phyloP scores from a whole-genome alignment of 2,329 filamentous ascomycete genomes.

The Cadophora sp. region DNA sequence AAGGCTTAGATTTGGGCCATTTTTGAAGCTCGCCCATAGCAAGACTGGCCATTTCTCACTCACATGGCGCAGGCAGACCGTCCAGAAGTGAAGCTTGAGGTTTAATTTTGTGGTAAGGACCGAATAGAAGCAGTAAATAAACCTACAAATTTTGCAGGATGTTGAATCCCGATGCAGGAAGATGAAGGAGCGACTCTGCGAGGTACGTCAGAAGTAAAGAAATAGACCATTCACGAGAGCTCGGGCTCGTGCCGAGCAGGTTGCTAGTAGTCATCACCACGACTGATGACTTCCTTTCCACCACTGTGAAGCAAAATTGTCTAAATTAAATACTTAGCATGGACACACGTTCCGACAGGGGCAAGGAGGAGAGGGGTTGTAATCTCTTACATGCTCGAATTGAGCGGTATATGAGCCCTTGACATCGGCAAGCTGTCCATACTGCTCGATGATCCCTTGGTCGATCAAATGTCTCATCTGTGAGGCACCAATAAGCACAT shows the following conservation, averaged over 20 bases:
- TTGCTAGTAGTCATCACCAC: slow-evolving; percentile 57
- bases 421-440: slow-evolving; percentile 62
- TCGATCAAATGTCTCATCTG: slow-evolving; percentile 63
- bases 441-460: slow-evolving; percentile 62
- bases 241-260: background rate
- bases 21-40: too few relatives aligned
- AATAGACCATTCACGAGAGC: background rate
- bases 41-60: too few relatives aligned
- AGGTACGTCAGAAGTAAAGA: background rate
- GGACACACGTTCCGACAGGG: background rate
- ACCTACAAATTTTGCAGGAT: background rate
- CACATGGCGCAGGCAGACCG: too few relatives aligned
- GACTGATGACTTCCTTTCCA: slow-evolving; percentile 59
- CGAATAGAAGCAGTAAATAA: background rate
- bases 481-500: background rate
- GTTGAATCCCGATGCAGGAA: background rate
- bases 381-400: slow-evolving; percentile 60
- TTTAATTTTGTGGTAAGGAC: background rate
- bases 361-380: too few relatives aligned
- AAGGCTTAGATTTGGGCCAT: too few relatives aligned
- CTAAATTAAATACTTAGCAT: slow-evolving; percentile 41
- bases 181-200: background rate
- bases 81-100: background rate
- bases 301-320: slow-evolving; percentile 53
- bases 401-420: slow-evolving; percentile 68